phyloP scores from a whole-genome alignment of 768 basidiomycete genomes.

The Lyophyllum atratum region DNA sequence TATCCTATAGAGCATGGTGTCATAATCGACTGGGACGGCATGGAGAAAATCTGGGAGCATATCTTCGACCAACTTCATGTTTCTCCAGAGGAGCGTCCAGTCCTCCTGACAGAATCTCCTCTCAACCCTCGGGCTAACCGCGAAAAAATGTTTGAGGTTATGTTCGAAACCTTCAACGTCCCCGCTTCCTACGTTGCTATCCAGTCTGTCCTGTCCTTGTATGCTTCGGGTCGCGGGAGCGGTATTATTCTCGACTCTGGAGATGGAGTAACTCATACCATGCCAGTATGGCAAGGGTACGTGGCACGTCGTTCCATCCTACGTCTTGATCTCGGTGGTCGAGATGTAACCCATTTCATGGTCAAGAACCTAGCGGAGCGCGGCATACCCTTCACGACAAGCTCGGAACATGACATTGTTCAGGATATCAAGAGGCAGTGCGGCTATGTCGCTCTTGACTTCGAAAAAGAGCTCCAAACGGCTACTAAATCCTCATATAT shows the following conservation, averaged over 20 bases:
- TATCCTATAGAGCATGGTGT: conserved; percentile 95
- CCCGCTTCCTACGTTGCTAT: conserved; percentile 92
- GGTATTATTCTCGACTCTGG: conserved; percentile 95
- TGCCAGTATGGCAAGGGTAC: conserved; percentile 96
- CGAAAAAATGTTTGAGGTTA: conserved; percentile 95
- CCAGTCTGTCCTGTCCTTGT: conserved; percentile 88
- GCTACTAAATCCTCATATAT: conserved; percentile 86
- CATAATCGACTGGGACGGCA: conserved; percentile 98
- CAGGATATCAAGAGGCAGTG: conserved; percentile 98
- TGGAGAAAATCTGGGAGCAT: conserved; percentile 99
- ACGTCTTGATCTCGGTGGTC: conserved; percentile 89
- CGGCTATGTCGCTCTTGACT: conserved; percentile 93
- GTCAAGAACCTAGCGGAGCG: conserved; percentile 88
- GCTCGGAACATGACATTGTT: conserved; percentile 92
- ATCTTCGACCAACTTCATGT: conserved; percentile 96
- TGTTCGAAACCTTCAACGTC: conserved; percentile 95
- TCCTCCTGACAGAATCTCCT: conserved; percentile 88
- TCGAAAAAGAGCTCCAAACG: conserved; percentile 90
- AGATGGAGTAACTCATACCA: conserved; percentile 95
- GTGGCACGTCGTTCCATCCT: conserved; percentile 90
- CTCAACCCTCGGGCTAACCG: conserved; percentile 92
- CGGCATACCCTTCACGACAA: conserved; percentile 92
- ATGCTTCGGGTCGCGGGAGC: conserved; percentile 94
- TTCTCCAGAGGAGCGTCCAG: conserved; percentile 90
- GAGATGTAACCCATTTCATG: conserved; percentile 84